Conservation (phyloP, 1,284 basidiomycete species). For the Ceratobasidium sp. region DNA sequence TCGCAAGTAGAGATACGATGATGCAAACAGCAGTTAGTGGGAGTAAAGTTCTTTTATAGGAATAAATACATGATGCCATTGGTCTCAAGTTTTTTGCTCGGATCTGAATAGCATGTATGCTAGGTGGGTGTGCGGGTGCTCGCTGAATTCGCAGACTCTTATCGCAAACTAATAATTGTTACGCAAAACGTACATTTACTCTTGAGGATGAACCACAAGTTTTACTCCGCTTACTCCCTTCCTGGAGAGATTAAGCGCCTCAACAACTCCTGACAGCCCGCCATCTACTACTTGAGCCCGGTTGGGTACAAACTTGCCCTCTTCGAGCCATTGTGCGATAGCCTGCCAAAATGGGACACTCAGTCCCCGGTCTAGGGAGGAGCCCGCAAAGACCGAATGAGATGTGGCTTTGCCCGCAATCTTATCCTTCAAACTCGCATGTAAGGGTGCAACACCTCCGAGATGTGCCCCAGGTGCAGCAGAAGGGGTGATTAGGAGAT, state of each 20-base stretch:
- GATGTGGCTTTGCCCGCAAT: background rate
- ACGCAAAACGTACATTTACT: background rate
- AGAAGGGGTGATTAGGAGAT: slow-evolving; percentile 9
- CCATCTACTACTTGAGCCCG: slow-evolving; percentile 22
- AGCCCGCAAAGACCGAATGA: slow-evolving; percentile 10
- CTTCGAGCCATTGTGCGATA: background rate
- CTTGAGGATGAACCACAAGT: slow-evolving; percentile 41
- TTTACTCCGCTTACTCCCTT: slow-evolving; percentile 47
- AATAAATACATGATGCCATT: no score
- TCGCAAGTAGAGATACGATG: no score
- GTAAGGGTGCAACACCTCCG: background rate
- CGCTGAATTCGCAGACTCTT: no score
- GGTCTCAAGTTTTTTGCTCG: no score
- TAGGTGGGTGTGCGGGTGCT: no score
- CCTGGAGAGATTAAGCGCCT: slow-evolving; percentile 38
- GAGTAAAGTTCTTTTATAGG: no score
- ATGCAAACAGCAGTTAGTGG: no score
- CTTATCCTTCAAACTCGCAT: background rate
- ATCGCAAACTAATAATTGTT: no score
- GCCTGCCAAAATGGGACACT: slow-evolving; percentile 14
- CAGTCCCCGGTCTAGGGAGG: background rate
- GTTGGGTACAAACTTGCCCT: slow-evolving; percentile 23
- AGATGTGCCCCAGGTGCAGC: slow-evolving; percentile 10
- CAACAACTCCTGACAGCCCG: slow-evolving; percentile 13
- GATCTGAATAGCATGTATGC: no score